phyloP scores from a whole-genome alignment of 768 basidiomycete species.

The Gloeophyllum trabeum region DNA sequence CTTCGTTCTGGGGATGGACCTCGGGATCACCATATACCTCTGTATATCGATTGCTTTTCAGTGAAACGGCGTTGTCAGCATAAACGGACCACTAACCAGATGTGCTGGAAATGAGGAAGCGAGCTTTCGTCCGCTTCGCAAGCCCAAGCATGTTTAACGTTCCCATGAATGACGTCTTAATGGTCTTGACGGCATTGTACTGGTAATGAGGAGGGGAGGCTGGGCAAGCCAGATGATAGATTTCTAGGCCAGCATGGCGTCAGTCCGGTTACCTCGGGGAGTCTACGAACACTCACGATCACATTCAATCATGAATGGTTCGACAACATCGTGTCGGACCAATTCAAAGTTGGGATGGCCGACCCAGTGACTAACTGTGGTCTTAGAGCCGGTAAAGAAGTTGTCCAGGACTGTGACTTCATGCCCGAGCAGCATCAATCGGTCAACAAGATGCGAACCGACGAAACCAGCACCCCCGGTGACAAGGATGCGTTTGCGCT shows the following conservation, averaged over 20 bases:
- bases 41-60: constrained; percentile 14
- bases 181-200: constrained; percentile 94
- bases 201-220: constrained; percentile 98
- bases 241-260: constrained; percentile 41
- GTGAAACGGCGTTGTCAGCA: constrained; percentile 2
- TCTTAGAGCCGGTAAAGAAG: constrained; percentile 97
- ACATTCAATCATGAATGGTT: constrained; percentile 97
- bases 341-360: constrained; percentile 99
- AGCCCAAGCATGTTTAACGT: constrained; percentile 98
- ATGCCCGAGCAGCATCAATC: constrained; percentile 95
- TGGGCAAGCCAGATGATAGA: constrained; percentile 97
- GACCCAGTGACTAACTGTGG: constrained; percentile 92
- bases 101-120: constrained; percentile 92
- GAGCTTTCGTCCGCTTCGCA: constrained; percentile 93
- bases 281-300: constrained; percentile 56
- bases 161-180: constrained; percentile 98
- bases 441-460: constrained; percentile 94
- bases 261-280: constrained; percentile 5
- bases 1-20: constrained; percentile 93
- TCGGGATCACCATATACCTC: constrained; percentile 99
- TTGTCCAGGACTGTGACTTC: constrained; percentile 97
- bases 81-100: constrained; percentile 59
- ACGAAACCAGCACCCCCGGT: constrained; percentile 99
- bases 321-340: constrained; percentile 93
- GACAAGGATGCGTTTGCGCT: constrained; percentile 83